Evolutionary conservation across 192 early-diverging fungal genomes (phyloP), one percentile per base, ranked within the genome.

Genomic region (Pilaira anomala): DNA sequence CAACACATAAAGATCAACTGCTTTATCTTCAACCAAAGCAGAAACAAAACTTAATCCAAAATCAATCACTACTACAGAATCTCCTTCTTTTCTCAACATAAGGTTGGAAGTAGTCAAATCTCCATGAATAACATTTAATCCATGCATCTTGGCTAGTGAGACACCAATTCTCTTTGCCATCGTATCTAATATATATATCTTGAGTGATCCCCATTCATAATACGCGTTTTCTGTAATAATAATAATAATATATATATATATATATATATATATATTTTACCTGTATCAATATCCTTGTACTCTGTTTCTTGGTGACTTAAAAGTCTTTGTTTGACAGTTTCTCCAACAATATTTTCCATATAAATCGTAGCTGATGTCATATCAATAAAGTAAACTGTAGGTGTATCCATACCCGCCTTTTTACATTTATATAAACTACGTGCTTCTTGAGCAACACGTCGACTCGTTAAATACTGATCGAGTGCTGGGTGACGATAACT

Each of bases 1-100:
- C 19, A 99, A 84, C n/a, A 99, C 97, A 79, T 99, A 99, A 46
- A 99, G 81, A 80, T 99, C 97, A 1, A 99, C 97, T 3, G 92
- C 97, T 74, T 97, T 97, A 76, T 99, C 97, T 69, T 99, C 97
- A 16, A 80, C 73, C 68, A 95, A 77, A 22, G 74, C 66, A 26
- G 94, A 94, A 39, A 88, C 81, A 72, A 88, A 93, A 66, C 93
- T 92, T 55, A 99, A 76, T 0, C 97, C 97, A 85, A 99, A 99
- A 79, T 99, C 97, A 66, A 99, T 98, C 48, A 96, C 72, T 69
- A 87, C 86, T 65, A 89, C 57, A 19, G 82, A 78, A 19, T 67
- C 48, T 9, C 67, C 79, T 24, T 67, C 59, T 7, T 77, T 55
- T 26, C 88, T 71, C 30, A 96, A 42, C 68, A 97, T 85, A 71